A percentile compares a stretch with the other conserved stretches of the same genome.
Evolutionary conservation across 2,329 filamentous ascomycete genomes (phyloP).

Genomic region (Akanthomyces lecanii): DNA sequence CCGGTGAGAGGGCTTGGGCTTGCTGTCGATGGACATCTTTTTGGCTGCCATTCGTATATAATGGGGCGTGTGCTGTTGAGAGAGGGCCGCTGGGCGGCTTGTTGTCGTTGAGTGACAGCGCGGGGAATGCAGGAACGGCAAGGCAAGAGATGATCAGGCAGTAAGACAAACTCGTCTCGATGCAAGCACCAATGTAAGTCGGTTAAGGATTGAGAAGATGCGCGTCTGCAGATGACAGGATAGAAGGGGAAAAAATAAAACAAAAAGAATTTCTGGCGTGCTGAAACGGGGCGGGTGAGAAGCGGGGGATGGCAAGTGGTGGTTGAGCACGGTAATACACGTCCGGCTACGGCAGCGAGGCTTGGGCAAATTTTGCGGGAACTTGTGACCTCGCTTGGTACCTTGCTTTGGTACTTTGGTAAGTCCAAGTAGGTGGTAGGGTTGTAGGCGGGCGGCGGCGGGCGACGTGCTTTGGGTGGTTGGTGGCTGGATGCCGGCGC

Average conservation of each 20-base stretch:
- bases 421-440: neutral
- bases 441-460: constrained; percentile 12
- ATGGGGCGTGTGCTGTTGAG: constrained; percentile 24
- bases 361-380: constrained; percentile 13
- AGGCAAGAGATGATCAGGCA: neutral
- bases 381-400: constrained; percentile 8
- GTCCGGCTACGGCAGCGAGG: constrained; percentile 5
- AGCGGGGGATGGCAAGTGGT: constrained; percentile 6
- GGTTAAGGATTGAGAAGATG: neutral
- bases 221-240: neutral
- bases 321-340: constrained; percentile 4
- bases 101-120: neutral
- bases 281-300: constrained; percentile 4
- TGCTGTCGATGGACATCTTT: constrained; percentile 65
- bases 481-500: constrained; percentile 4
- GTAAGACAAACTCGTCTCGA: neutral
- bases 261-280: neutral
- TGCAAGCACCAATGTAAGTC: neutral
- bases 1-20: constrained; percentile 37
- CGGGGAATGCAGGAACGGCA: neutral
- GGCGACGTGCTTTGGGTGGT: constrained; percentile 5
- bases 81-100: neutral
- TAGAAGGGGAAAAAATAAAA: neutral
- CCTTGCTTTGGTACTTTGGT: neutral
- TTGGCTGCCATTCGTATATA: constrained; percentile 54